Evolutionary conservation across 768 basidiomycete species (phyloP), one percentile per base, ranked within the genome.

Genomic region (Boletus sp.): DNA sequence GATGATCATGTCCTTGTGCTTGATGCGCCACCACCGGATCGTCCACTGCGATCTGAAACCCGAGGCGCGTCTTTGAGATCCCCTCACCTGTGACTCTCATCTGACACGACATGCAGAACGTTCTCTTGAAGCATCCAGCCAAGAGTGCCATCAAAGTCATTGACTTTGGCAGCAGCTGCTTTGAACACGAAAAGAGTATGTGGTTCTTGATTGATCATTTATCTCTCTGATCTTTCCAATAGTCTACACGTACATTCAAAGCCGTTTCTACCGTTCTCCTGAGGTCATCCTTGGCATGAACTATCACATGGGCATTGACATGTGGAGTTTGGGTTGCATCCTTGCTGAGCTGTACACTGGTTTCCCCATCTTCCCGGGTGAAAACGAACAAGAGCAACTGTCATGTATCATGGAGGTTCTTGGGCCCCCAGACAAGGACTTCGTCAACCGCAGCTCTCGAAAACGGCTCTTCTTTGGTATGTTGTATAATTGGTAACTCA

Each of bases 241-340:
- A 99, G 97, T 99, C 60, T 99, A 98, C 73, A 99, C 97, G 1
- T 99, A 99, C 69, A 98, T 99, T 62, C 97, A 98, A 73, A 96
- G 94, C 76, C 92, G 97, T 41, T 99, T 99, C 78, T 99, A 99
- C 76, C 93, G 97, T n/a, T 97, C 94, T 18, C 97, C 97, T 4
- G 97, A 99, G 75, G 96, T 99, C 64, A 99, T 99, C 54, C 83
- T 99, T 39, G 97, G 97, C 52, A 92, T 96, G 90, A 97, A 94
- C 71, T 99, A 99, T 72, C 93, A 96, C 69, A 98, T 97, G 94
- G 94, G 92, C 35, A 96, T 95, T 60, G 94, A 98, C 71, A 99
- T 99, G 95, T 99, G 97, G 97, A 96, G 94, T 78, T 74, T 99
- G 63, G 97, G 97, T 37, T 99, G 97, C 67, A 99, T 99, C 60